A percentile compares a stretch with the other conserved stretches of the same genome.
Evolutionary conservation across 306 rosid species (phyloP).

Genomic region (Gastrolobium villosum): DNA sequence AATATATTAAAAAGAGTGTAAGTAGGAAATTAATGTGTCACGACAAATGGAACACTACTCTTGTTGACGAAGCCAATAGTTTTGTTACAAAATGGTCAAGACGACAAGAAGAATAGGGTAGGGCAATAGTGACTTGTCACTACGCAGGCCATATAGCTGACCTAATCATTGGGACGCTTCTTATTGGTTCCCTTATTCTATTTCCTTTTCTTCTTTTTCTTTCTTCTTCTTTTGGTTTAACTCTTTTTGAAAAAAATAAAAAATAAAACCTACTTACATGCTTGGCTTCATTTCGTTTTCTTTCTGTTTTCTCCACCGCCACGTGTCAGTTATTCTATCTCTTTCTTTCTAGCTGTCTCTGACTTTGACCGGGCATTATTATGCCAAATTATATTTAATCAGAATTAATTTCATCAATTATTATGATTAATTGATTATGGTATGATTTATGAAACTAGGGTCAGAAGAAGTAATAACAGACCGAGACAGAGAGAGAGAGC

Average conservation of each 20-base stretch:
- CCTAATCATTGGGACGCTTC: slow-evolving; percentile 21
- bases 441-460: neutral
- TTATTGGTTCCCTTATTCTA: neutral
- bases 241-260: neutral
- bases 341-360: slow-evolving; percentile 35
- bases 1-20: too few species aligned
- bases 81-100: neutral
- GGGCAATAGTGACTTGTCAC: neutral
- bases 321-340: slow-evolving; percentile 36
- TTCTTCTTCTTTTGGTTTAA: neutral
- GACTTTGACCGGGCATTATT: slow-evolving; percentile 41
- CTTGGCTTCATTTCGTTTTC: neutral
- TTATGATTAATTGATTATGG: neutral
- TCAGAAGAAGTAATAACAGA: slow-evolving; percentile 11
- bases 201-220: neutral
- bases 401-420: neutral
- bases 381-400: neutral
- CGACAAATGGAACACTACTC: neutral
- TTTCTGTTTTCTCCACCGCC: neutral
- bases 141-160: slow-evolving; percentile 19
- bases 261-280: neutral
- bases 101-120: slow-evolving; percentile 20
- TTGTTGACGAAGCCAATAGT: neutral
- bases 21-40: too few species aligned
- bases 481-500: slow-evolving; percentile 7